Base-by-base conservation (phyloP, 352 stramenopile species). In the Phytophthora sp. region DNA sequence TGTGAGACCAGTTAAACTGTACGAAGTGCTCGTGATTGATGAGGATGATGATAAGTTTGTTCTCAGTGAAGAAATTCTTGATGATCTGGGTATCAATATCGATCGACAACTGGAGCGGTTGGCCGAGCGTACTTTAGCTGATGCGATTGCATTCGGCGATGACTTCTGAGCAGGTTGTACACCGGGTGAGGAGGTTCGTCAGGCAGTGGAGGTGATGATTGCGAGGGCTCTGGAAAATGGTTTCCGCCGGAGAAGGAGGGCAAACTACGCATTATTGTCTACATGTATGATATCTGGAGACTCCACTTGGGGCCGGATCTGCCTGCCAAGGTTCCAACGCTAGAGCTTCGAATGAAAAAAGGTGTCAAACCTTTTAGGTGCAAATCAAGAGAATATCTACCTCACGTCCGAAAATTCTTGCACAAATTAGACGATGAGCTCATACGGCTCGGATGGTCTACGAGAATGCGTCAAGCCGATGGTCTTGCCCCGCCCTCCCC, bases 231-330 rank as follows among this genome's bases (percentile, higher is more conserved):
- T 41, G 39, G 23, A 9, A 12, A 36, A 51, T 12, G 51, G 24
- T 15, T 49, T 58, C n/a, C 51, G 24, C 7, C 12, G 23, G 35
- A 45, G 7, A 26, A 35, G n/a, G 0, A 36, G 3, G 36, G 38
- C 6, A 23, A 49, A 38, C 36, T 58, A 35, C 3, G 35, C 1
- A 38, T 2, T 6, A 23, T 49, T 3, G 51, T 27, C 1, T 36
- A 46, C 16, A 49, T 58, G 51, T 49, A 21, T n/a, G 52, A 60
- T 20, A 50, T 51, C 16, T 51, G 52, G 38, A 26, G 35, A 21
- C 4, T 41, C 20, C 47, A 41, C 3, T 36, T 49, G 3, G 35
- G 51, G 1, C 12, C 12, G 4, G 51, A 49, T 13, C 51, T 36
- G 13, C 35, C 51, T 29, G 51, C 36, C 2, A 58, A 58, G 24